These are phyloP conservation scores for Heterobasidion occidentale DNA, from an alignment of 1,284 basidiomycete genomes.

Conservation along the genomic window DNA sequence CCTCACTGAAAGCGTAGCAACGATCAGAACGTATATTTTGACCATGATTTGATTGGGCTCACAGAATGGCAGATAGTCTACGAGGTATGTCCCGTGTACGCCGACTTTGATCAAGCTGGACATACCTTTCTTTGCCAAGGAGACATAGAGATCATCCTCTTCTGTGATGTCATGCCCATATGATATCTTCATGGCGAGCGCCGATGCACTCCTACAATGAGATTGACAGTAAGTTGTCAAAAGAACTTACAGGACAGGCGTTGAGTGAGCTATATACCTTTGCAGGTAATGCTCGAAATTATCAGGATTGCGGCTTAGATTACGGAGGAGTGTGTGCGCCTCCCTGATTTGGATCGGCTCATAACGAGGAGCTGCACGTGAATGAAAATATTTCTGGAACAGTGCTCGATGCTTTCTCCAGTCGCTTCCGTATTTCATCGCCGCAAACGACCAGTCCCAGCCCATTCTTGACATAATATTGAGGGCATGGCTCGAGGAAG, in stretches of 20 bases:
- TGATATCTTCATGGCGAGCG: slow-evolving; percentile 17
- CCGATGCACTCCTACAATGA: slow-evolving; percentile 11
- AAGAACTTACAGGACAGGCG: not conserved
- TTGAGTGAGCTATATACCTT: slow-evolving; percentile 8
- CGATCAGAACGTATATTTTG: not conserved
- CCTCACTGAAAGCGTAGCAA: slow-evolving; percentile 6
- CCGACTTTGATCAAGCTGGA: slow-evolving; percentile 16
- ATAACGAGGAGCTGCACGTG: slow-evolving; percentile 20
- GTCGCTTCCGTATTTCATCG: slow-evolving; percentile 30
- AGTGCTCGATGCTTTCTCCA: slow-evolving; percentile 37
- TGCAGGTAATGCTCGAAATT: slow-evolving; percentile 12
- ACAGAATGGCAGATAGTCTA: slow-evolving; percentile 21
- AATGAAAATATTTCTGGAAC: slow-evolving; percentile 36
- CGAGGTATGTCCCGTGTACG: slow-evolving; percentile 20
- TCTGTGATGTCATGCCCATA: slow-evolving; percentile 23
- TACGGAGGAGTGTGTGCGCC: slow-evolving; percentile 22
- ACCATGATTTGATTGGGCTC: slow-evolving; percentile 2
- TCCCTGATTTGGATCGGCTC: slow-evolving; percentile 31
- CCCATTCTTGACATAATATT: slow-evolving; percentile 30
- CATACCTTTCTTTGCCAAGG: slow-evolving; percentile 27
- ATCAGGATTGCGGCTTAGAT: slow-evolving; percentile 11
- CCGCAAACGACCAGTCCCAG: slow-evolving; percentile 40
- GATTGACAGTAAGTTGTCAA: not conserved
- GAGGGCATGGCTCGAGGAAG: not conserved
- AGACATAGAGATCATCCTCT: slow-evolving; percentile 35